Percentiles rank a stretch among this genome's conserved stretches.
These are phyloP conservation scores for Penicillium fuscoglaucum DNA, from an alignment of 2,329 filamentous ascomycete genomes.

Conservation along the genomic window DNA sequence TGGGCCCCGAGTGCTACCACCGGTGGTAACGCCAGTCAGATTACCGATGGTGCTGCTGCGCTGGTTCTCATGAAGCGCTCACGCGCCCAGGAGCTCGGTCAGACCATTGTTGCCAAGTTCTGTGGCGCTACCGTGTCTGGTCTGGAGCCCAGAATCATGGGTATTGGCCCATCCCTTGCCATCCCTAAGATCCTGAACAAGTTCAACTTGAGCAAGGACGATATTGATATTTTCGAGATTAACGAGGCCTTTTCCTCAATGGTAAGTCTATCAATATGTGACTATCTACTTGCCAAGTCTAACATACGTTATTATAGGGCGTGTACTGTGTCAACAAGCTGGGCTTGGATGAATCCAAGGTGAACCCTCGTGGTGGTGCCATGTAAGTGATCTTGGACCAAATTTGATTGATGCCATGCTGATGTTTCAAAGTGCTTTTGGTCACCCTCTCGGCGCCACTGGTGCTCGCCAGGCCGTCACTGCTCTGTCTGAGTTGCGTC, in stretches of 20 bases:
- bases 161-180: slow-evolving; percentile 84
- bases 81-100: slow-evolving; percentile 78
- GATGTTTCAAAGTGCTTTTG: slow-evolving; percentile 63
- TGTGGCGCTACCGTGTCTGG: slow-evolving; percentile 79
- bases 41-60: slow-evolving; percentile 87
- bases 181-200: slow-evolving; percentile 86
- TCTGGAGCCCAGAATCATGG: slow-evolving; percentile 88
- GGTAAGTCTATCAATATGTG: slow-evolving; percentile 23
- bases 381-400: slow-evolving; percentile 51
- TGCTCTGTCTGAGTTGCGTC: slow-evolving; percentile 78
- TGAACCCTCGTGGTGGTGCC: slow-evolving; percentile 91
- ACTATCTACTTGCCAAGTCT: neutral
- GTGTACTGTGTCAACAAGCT: slow-evolving; percentile 86
- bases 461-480: slow-evolving; percentile 89
- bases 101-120: slow-evolving; percentile 85
- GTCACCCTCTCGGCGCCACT: slow-evolving; percentile 86
- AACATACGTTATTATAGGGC: slow-evolving; percentile 59
- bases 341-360: slow-evolving; percentile 74
- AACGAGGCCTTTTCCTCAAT: slow-evolving; percentile 89
- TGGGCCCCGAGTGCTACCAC: slow-evolving; percentile 75
- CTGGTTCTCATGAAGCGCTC: slow-evolving; percentile 90
- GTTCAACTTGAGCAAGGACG: slow-evolving; percentile 64
- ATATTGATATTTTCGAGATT: slow-evolving; percentile 47
- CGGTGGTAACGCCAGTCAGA: slow-evolving; percentile 88
- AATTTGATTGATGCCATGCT: slow-evolving; percentile 2